Evolutionary conservation across 495 filamentous ascomycete genomes (phyloP).

Genomic region (Trichoderma parareesei): DNA sequence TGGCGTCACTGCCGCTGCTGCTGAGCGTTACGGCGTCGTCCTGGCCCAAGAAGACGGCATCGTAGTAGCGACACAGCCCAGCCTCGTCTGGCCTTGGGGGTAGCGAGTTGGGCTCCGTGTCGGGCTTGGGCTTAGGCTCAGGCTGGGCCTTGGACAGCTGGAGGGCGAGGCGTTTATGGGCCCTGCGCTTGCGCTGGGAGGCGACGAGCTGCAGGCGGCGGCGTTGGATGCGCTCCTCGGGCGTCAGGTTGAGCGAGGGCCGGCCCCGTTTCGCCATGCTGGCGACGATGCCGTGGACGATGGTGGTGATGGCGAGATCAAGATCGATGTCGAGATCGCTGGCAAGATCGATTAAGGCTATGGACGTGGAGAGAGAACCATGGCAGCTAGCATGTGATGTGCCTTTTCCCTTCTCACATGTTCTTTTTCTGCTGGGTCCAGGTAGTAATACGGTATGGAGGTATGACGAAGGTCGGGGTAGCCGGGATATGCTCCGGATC

Average conservation of each 20-base stretch:
- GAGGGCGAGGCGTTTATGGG: neutral
- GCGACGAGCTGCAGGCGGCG: neutral
- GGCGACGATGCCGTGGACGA: neutral
- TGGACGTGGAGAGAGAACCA: no score
- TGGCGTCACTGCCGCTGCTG: neutral
- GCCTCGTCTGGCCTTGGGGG: neutral
- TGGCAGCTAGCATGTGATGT: no score
- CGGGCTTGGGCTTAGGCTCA: neutral
- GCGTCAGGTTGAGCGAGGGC: neutral
- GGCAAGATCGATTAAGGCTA: no score
- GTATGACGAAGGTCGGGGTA: neutral
- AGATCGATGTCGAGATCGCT: no score
- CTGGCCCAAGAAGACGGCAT: neutral
- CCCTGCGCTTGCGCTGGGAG: slow-evolving; percentile 1
- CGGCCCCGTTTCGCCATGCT: neutral
- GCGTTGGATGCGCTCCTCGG: neutral
- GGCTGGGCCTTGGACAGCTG: neutral
- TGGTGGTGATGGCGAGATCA: no score
- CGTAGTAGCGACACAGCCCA: neutral
- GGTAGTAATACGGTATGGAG: no score
- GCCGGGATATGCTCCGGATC: neutral
- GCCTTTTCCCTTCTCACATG: no score
- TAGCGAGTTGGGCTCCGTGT: neutral
- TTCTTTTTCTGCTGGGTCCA: no score
- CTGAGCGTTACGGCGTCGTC: no score